A percentile compares a stretch with the other conserved stretches of the same genome.
phyloP scores from a whole-genome alignment of 2,329 filamentous ascomycete genomes.

The Mollisia scopiformis region DNA sequence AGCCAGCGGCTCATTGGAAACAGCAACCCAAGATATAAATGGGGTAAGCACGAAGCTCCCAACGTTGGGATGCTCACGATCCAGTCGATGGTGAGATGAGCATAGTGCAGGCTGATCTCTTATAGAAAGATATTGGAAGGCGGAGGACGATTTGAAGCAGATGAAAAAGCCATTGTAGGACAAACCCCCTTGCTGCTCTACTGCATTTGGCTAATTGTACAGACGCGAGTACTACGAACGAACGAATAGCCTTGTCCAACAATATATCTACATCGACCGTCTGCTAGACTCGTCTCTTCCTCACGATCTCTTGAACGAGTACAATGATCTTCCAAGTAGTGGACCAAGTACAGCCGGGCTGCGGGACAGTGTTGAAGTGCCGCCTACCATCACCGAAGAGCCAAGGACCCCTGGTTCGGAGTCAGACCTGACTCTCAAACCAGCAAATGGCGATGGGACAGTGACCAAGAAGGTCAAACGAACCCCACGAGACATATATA shows the following conservation, averaged over 20 bases:
- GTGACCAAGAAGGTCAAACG: constrained; percentile 64
- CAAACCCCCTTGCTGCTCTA: not conserved
- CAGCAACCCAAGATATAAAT: constrained; percentile 78
- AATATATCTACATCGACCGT: constrained; percentile 92
- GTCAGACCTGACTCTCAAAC: not conserved
- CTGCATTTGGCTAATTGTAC: constrained; percentile 20
- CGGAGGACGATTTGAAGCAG: constrained; percentile 69
- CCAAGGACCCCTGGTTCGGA: constrained; percentile 38
- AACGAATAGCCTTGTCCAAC: constrained; percentile 84
- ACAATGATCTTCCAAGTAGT: constrained; percentile 54
- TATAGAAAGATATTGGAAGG: constrained; percentile 78
- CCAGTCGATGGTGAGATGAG: no score
- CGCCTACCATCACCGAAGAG: constrained; percentile 78
- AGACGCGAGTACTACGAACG: constrained; percentile 85
- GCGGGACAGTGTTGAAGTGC: constrained; percentile 60
- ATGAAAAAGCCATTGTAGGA: constrained; percentile 73
- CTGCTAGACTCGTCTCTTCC: constrained; percentile 91
- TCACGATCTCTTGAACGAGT: constrained; percentile 89
- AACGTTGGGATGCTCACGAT: no score
- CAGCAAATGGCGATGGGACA: constrained; percentile 24
- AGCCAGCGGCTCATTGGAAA: constrained; percentile 88
- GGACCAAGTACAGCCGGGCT: constrained; percentile 36
- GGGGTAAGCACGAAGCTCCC: constrained; percentile 60
- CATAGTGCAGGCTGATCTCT: constrained; percentile 35
- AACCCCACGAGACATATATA: constrained; percentile 86